Evolutionary conservation across 139 green algal species (phyloP), one percentile per base, ranked within the genome.

Genomic region (Deuterostichococcus epilithicus): DNA sequence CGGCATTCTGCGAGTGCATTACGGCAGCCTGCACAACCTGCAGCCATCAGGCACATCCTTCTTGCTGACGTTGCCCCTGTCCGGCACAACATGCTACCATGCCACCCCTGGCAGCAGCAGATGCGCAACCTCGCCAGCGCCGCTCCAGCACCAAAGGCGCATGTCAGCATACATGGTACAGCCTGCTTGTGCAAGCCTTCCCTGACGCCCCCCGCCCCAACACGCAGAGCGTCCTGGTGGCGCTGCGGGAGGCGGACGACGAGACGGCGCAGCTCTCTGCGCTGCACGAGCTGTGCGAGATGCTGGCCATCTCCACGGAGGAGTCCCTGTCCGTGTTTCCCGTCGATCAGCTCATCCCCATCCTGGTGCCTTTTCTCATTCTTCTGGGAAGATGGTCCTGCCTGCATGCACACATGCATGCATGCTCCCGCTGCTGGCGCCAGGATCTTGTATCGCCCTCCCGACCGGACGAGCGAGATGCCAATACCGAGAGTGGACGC

Each of bases 221-320:
- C 74, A 5, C 81, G 75, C 85, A 94, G 86, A 73, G 81, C 52
- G 94, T 98, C 70, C 80, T 98, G 26, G 59, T 76, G 25, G 84
- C 89, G 32, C 88, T 98, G 33, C 73, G 80, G 20, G 82, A 86
- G n/a, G 85, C 86, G 33, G 92, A 94, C 10, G 91, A 97, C 63
- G 91, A 97, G 59, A 76, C 37, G 13, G 25, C 83, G 68, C 92
- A 97, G 85, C 83, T 98, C 39, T 85, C 84, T 0, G 88, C 91
- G 3, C 85, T 98, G 1, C 91, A 83, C 1, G 86, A 97, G 83
- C 92, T 98, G 39, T 97, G 91, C 74, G 95, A 98, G 81, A 76
- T 97, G 52, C 85, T 98, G 73, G 93, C 92, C 10, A 94, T 98
- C 60, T 90, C 88, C 30, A 93, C 85, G 3, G 95, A 98, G 74